Percentiles rank a stretch among this genome's conserved stretches.
These are phyloP conservation scores for Synura sp. DNA, from an alignment of 352 stramenopile genomes.

Conservation along the genomic window DNA sequence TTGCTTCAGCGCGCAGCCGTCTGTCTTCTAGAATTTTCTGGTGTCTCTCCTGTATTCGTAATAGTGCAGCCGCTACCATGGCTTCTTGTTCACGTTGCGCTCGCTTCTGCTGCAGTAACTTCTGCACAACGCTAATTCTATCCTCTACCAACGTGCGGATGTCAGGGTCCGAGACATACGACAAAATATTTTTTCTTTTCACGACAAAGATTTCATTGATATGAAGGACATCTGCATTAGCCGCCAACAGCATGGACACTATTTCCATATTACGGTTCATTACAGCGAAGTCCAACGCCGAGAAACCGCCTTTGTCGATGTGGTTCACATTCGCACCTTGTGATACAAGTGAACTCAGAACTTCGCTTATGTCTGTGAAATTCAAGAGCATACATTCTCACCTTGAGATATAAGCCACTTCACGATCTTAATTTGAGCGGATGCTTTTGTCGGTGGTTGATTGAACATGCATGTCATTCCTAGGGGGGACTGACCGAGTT, in stretches of 20 bases:
- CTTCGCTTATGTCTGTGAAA: too few species aligned
- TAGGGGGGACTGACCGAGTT: neutral
- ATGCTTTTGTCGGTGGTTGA: neutral
- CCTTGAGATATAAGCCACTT: neutral
- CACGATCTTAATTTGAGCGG: neutral
- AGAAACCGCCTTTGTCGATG: neutral
- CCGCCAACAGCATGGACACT: neutral
- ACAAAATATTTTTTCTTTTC: neutral
- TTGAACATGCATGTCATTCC: neutral
- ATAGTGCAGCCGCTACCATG: neutral
- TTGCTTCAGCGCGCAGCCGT: neutral
- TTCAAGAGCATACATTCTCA: too few species aligned
- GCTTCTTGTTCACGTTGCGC: neutral
- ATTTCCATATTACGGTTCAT: neutral
- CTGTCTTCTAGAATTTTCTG: neutral
- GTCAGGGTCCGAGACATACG: too few species aligned
- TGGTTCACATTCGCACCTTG: neutral
- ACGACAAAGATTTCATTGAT: slow-evolving; percentile 13
- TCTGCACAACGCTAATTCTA: too few species aligned
- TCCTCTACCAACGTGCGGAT: too few species aligned
- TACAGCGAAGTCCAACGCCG: neutral
- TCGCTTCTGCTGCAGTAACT: neutral
- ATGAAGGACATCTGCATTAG: neutral
- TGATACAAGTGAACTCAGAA: neutral
- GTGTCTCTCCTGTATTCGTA: neutral